Conservation (phyloP, 495 filamentous ascomycete species). For the Chaetomium tenue region DNA sequence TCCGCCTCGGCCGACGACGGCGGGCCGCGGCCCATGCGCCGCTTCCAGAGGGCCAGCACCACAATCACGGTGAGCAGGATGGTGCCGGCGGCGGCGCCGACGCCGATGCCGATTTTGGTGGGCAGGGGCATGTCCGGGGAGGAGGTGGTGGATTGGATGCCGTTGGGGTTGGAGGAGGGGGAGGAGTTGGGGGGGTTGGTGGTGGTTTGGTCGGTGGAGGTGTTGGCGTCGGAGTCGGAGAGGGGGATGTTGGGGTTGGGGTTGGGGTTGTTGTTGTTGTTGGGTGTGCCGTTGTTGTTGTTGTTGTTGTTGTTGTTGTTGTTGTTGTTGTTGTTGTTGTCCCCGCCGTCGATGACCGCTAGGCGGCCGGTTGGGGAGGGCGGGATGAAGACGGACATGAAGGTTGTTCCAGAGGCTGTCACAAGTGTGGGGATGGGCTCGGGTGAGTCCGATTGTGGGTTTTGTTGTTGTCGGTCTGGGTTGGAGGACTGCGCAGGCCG, state of each 20-base stretch:
- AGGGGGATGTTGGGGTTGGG: background rate
- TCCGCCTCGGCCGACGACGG: background rate
- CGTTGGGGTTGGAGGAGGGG: background rate
- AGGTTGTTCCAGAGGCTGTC: constrained; percentile 20
- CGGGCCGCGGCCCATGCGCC: constrained; percentile 22
- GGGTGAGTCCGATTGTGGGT: background rate
- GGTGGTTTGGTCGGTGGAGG: background rate
- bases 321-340: constrained; percentile 3
- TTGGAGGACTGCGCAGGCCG: background rate
- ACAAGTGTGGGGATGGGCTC: constrained; percentile 11
- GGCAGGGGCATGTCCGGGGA: constrained; percentile 14
- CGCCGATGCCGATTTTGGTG: constrained; percentile 29
- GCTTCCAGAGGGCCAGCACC: constrained; percentile 21
- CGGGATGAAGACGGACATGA: constrained; percentile 27
- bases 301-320: background rate
- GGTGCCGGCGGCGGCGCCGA: constrained; percentile 25
- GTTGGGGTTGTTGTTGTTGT: background rate
- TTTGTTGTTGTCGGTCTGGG: background rate
- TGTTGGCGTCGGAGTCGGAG: background rate
- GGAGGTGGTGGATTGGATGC: background rate
- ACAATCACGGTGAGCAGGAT: constrained; percentile 12
- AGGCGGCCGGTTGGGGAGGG: constrained; percentile 20
- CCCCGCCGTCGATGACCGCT: constrained; percentile 4
- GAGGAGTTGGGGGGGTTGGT: background rate
- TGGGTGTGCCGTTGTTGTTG: background rate